Base-by-base conservation (phyloP, 2,329 filamentous ascomycete species). In the Dactylellina sp. region DNA sequence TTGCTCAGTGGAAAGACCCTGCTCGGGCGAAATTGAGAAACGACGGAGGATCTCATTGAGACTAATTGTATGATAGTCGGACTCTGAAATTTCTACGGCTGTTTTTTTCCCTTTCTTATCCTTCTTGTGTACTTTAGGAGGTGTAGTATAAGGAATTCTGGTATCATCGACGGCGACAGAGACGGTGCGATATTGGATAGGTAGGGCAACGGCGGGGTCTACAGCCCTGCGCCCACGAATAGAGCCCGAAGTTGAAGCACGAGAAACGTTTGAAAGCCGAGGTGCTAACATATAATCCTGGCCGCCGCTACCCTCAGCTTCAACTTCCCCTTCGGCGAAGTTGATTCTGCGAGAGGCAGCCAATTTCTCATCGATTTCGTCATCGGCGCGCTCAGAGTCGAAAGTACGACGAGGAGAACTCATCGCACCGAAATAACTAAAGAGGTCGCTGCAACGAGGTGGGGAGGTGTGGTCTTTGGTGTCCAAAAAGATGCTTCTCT, bases 331-430 rank as follows among this genome's bases (percentile, higher is more conserved):
- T 11, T 74, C 61, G 2, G 49, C 35, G 37, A 74, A 74, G 56
- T 56, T 52, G 22, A 74, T 57, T 39, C 61, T 60, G 16, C 61
- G 61, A 24, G 61, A 25, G 25, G 60, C 68, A 20, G 60, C 20
- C 49, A 66, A 25, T 65, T 74, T 74, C 61, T 74, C 70, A 40
- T 74, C 70, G 56, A 66, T 46, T 42, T 74, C 68, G 11, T 65
- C 61, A 35, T 40, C 40, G 40, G 16, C 56, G 40, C 70, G 70
- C 47, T 74, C 70, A 35, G 70, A 56, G 7, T 74, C 61, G 50
- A 64, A 66, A n/a, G 55, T 66, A 42, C 47, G 70, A 66, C 70
- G 60, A 61, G 62, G 62, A 46, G 52, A n/a, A 61, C 63, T 68
- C 68, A 74, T 74, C 40, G 47, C 61, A 39, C 61, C 47, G 28